Evolutionary conservation across 1,284 basidiomycete genomes (phyloP), one percentile per base, ranked within the genome.

Genomic region (Cutaneotrichosporon cavernicola): DNA sequence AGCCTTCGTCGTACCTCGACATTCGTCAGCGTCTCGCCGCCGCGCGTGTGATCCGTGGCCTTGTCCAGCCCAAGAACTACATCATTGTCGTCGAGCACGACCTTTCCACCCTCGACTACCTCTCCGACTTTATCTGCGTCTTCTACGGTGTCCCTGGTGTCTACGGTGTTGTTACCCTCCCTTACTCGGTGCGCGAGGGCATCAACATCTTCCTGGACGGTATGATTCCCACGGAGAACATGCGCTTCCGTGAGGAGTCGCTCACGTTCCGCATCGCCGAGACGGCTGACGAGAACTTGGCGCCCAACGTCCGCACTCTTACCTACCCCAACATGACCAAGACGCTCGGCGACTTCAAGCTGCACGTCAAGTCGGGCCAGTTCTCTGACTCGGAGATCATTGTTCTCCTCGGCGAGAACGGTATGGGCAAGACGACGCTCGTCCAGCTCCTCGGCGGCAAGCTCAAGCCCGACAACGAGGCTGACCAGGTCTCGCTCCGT

Each of bases 141-240:
- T 82, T 98, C 53, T 98, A 98, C 81, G 95, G 95, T 72, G 94
- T 95, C 76, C 94, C 95, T 2, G 93, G 92, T 16, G 91, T 93
- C 85, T 97, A 97, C 73, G 95, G 95, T 80, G 95, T 98, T 56
- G 95, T 97, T 10, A 98, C 94, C 4, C 92, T 97, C 91, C 94
- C 94, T 49, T 93, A 89, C 79, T 96, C 94, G 36, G 92, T 97
- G 64, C 89, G 95, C 69, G 95, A 98, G 89, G 94, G 94, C 72
- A 97, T 98, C 84, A 97, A 97, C 82, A 97, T 97, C 74, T 97
- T 97, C 86, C 84, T 98, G 64, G 95, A 98, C 76, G 94, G 94
- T 60, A 93, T 93, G 83, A 92, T 97, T 72, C 95, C 95, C 7
- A 97, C 95, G n/a, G 94, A 97, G 81, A 98, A 98, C 81, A 80